A percentile compares a stretch with the other conserved stretches of the same genome.
Evolutionary conservation across 768 basidiomycete species (phyloP).

Genomic region (Mycena capillaripes): DNA sequence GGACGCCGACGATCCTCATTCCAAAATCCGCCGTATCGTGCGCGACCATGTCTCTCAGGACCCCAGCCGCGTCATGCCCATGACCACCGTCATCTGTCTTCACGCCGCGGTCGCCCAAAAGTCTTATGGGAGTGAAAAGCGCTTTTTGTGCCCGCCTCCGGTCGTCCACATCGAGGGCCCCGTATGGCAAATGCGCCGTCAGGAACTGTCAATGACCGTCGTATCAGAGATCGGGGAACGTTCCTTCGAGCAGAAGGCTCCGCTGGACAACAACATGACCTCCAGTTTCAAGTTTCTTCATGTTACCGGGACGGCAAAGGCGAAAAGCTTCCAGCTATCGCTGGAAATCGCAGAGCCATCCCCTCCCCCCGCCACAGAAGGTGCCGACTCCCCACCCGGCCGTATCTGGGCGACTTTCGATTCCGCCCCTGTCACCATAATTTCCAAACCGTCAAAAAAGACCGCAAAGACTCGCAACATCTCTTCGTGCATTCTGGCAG

Average conservation of each 20-base stretch:
- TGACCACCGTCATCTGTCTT: slow-evolving; percentile 92
- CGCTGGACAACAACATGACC: slow-evolving; percentile 86
- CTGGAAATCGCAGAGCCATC: slow-evolving; percentile 88
- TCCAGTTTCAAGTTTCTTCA: slow-evolving; percentile 94
- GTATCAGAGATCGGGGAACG: slow-evolving; percentile 88
- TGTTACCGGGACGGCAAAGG: slow-evolving; percentile 89
- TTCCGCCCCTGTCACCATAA: slow-evolving; percentile 93
- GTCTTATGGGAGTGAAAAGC: slow-evolving; percentile 95
- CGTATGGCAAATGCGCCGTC: slow-evolving; percentile 84
- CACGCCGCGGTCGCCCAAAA: slow-evolving; percentile 97
- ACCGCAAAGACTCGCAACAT: slow-evolving; percentile 95
- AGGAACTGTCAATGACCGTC: slow-evolving; percentile 88
- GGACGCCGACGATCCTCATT: slow-evolving; percentile 75
- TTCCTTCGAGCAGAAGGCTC: slow-evolving; percentile 87
- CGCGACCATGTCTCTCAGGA: slow-evolving; percentile 87
- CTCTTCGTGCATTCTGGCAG: slow-evolving; percentile 90
- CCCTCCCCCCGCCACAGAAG: slow-evolving; percentile 61
- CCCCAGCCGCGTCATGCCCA: slow-evolving; percentile 81
- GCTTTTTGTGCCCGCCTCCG: slow-evolving; percentile 94
- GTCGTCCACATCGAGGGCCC: slow-evolving; percentile 94
- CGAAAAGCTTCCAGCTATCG: slow-evolving; percentile 90
- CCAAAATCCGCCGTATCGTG: slow-evolving; percentile 87
- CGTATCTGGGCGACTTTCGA: slow-evolving; percentile 93
- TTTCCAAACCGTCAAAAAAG: slow-evolving; percentile 98
- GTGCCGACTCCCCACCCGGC: slow-evolving; percentile 63